Evolutionary conservation across 2,329 filamentous ascomycete species (phyloP), one percentile per base, ranked within the genome.

Genomic region (Arthrocladium fulminans): DNA sequence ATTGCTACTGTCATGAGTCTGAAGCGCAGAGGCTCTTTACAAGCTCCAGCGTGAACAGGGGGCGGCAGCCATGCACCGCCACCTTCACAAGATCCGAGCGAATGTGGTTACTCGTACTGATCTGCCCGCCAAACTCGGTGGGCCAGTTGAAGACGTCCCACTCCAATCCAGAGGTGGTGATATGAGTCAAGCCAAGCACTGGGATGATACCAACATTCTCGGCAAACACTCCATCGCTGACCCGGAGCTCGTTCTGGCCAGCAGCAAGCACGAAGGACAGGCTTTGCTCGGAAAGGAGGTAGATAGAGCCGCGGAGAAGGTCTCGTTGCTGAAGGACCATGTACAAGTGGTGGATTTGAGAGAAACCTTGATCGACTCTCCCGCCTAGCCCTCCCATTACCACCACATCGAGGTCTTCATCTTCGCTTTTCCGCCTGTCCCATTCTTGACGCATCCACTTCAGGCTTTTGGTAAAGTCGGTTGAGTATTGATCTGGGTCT

Each of bases 141-240:
- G 76, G 68, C 88, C 90, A 95, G 51, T 87, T 72, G 51, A 73
- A 63, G 1, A 98, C 86, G 66, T 98, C 88, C 92, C 92, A 98
- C 63, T 94, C 83, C 17, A 97, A 71, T 0, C 92, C 92, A 12
- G 72, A 68, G 0, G 87, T 94, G 6, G 80, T 83, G 58, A 98
- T 88, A n/a, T 75, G 65, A 40, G 86, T 83, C 2, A 82, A 79
- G n/a, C 83, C 86, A 48, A 81, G 84, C 19, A 97, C 69, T 0
- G 92, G 92, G 32, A 98, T 72, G 54, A 98, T 86, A 8, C 92
- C 92, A 24, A 94, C 77, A 61, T 94, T 81, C 62, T 86, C 83
- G 5, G 77, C 86, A 59, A 95, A 86, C 30, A 55, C 58, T 3
- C 61, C 61, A 61, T 51, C 80, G 76, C 19, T 50, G 32, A 86